Conservation (phyloP, 805 yeast species). For the Candida adriatica region DNA sequence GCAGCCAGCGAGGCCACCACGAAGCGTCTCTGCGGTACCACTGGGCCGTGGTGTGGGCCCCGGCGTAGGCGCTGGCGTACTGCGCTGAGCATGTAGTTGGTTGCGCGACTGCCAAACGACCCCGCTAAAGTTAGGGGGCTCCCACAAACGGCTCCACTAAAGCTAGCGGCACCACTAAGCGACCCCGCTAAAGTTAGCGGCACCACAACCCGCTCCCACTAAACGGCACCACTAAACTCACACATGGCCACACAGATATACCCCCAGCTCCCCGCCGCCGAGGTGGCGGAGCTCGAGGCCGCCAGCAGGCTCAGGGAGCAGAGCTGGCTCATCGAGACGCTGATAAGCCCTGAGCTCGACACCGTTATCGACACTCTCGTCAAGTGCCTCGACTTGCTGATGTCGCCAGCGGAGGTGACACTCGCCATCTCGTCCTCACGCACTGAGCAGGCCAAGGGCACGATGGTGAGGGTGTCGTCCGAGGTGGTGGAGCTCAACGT, state of each 20-base stretch:
- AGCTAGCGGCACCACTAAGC: too few species aligned
- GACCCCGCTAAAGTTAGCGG: too few species aligned
- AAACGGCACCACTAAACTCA: too few species aligned
- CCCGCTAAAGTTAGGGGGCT: too few species aligned
- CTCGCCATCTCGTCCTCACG: constrained; percentile 52
- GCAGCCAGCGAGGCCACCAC: constrained; percentile 16
- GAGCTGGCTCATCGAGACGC: constrained; percentile 40
- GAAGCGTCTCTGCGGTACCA: constrained; percentile 6
- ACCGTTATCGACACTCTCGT: constrained; percentile 36
- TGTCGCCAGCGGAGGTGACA: constrained; percentile 37
- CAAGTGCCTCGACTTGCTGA: constrained; percentile 33
- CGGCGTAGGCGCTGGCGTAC: too few species aligned
- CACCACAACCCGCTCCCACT: too few species aligned
- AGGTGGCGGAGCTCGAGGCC: constrained; percentile 7
- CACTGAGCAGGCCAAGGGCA: constrained; percentile 54
- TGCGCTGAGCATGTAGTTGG: too few species aligned
- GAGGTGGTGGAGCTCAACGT: constrained; percentile 43
- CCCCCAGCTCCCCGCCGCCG: constrained; percentile 21
- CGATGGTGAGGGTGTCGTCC: constrained; percentile 48
- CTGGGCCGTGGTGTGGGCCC: too few species aligned
- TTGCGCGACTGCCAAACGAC: too few species aligned
- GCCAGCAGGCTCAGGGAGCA: constrained; percentile 25
- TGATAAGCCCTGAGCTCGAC: constrained; percentile 43
- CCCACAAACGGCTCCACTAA: too few species aligned
- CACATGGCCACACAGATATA: constrained; percentile 30